These are phyloP conservation scores for Hypsizygus marmoreus DNA, from an alignment of 768 basidiomycete species.

Conservation along the genomic window DNA sequence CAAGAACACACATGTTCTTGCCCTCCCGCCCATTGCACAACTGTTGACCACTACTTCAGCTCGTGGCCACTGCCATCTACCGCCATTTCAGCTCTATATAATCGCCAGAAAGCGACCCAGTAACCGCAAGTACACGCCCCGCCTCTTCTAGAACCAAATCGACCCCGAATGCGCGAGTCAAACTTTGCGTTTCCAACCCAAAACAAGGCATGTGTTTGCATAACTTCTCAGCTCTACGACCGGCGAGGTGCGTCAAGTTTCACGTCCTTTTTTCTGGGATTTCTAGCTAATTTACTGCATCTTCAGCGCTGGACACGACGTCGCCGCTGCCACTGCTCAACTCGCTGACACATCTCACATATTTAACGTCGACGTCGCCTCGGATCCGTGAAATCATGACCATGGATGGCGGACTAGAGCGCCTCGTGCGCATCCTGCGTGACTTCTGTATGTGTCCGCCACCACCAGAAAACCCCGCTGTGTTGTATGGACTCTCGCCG, in stretches of 20 bases:
- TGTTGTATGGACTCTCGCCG: slow-evolving; percentile 78
- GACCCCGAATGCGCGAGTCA: slow-evolving; percentile 77
- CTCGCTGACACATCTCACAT: slow-evolving; percentile 93
- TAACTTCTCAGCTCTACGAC: slow-evolving; percentile 93
- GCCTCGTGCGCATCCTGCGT: slow-evolving; percentile 88
- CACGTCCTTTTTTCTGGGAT: slow-evolving; percentile 1
- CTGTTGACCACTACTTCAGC: neutral
- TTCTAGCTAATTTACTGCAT: slow-evolving; percentile 8
- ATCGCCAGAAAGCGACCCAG: neutral
- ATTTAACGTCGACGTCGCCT: slow-evolving; percentile 96
- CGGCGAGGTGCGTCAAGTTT: slow-evolving; percentile 65
- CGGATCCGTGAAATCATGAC: slow-evolving; percentile 98
- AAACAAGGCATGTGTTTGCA: slow-evolving; percentile 94
- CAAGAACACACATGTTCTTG: slow-evolving; percentile 12
- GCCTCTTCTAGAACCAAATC: neutral
- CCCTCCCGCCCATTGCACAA: slow-evolving; percentile 3
- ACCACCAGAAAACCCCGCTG: slow-evolving; percentile 73
- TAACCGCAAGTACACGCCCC: neutral
- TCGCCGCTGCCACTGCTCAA: slow-evolving; percentile 61
- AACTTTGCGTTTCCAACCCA: slow-evolving; percentile 95
- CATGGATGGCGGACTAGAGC: slow-evolving; percentile 95
- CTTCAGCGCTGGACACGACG: slow-evolving; percentile 52
- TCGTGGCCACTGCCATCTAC: neutral
- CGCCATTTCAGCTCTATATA: neutral
- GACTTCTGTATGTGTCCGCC: slow-evolving; percentile 86